Percentiles rank a stretch among this genome's conserved stretches.
Conservation (phyloP, 441 rosid species). For the Brassica hybrid region DNA sequence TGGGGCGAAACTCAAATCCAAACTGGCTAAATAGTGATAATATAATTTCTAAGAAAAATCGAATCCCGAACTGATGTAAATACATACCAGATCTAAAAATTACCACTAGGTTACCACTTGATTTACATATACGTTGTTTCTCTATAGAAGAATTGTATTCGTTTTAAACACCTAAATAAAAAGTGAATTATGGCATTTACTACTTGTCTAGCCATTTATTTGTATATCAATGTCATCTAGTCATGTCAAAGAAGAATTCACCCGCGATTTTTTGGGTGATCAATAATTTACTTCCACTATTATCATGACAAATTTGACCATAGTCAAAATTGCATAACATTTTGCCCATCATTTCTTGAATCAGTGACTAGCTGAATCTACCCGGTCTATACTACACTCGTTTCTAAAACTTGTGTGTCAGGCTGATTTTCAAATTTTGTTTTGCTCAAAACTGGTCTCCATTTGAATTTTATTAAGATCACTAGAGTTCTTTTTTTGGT, state of each 20-base stretch:
- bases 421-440: background rate
- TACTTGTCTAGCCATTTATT: slow-evolving; percentile 6
- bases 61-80: too few species aligned
- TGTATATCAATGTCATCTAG: background rate
- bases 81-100: too few species aligned
- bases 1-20: too few species aligned
- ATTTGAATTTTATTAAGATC: background rate
- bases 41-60: too few species aligned
- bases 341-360: slow-evolving; percentile 19
- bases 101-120: too few species aligned
- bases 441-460: background rate
- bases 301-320: slow-evolving; percentile 32
- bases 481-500: too few species aligned
- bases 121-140: background rate
- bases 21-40: too few species aligned
- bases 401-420: background rate
- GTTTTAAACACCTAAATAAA: background rate
- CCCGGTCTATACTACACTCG: background rate
- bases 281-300: slow-evolving; percentile 25
- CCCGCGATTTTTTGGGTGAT: background rate
- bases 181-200: background rate
- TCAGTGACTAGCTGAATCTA: background rate
- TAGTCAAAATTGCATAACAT: background rate
- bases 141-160: background rate
- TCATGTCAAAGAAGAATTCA: slow-evolving; percentile 36